A percentile compares a stretch with the other conserved stretches of the same genome.
These are phyloP conservation scores for Hypoxylon sp. DNA, from an alignment of 2,329 filamentous ascomycete genomes.

Conservation along the genomic window DNA sequence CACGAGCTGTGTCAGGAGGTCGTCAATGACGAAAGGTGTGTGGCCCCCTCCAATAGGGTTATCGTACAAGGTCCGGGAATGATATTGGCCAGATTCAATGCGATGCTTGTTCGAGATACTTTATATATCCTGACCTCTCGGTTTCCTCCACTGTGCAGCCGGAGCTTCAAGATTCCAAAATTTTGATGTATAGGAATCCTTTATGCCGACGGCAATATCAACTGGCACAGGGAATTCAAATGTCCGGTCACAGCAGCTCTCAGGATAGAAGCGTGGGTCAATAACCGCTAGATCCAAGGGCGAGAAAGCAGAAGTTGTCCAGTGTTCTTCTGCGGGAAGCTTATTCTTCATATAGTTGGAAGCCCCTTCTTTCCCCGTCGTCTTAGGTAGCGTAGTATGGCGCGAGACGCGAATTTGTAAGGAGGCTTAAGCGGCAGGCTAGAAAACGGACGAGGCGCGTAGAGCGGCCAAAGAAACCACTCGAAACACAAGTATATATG, in stretches of 20 bases:
- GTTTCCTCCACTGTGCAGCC: slow-evolving; percentile 21
- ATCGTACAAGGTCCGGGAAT: slow-evolving; percentile 15
- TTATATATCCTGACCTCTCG: slow-evolving; percentile 30
- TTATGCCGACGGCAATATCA: slow-evolving; percentile 28
- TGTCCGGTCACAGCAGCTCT: slow-evolving; percentile 7
- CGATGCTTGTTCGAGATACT: slow-evolving; percentile 32
- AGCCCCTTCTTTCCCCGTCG: slow-evolving; percentile 5
- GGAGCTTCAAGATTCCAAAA: slow-evolving; percentile 7
- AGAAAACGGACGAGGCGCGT: slow-evolving; percentile 17
- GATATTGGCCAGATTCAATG: slow-evolving; percentile 26
- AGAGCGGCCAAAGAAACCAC: slow-evolving; percentile 18
- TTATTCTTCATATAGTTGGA: slow-evolving; percentile 27
- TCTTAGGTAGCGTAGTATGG: slow-evolving; percentile 25
- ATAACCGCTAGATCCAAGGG: slow-evolving; percentile 3
- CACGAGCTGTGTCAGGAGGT: slow-evolving; percentile 44
- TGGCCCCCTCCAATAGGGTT: slow-evolving; percentile 33
- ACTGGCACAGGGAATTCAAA: neutral
- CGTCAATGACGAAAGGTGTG: slow-evolving; percentile 34
- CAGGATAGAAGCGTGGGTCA: neutral
- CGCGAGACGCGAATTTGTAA: slow-evolving; percentile 25
- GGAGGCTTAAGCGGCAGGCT: slow-evolving; percentile 27
- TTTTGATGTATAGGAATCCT: slow-evolving; percentile 28
- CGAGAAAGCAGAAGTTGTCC: slow-evolving; percentile 1
- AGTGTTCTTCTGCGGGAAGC: neutral
- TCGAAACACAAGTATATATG: slow-evolving; percentile 15